Evolutionary conservation across 257 asterid genomes (phyloP).

Genomic region (Verbena officinalis): DNA sequence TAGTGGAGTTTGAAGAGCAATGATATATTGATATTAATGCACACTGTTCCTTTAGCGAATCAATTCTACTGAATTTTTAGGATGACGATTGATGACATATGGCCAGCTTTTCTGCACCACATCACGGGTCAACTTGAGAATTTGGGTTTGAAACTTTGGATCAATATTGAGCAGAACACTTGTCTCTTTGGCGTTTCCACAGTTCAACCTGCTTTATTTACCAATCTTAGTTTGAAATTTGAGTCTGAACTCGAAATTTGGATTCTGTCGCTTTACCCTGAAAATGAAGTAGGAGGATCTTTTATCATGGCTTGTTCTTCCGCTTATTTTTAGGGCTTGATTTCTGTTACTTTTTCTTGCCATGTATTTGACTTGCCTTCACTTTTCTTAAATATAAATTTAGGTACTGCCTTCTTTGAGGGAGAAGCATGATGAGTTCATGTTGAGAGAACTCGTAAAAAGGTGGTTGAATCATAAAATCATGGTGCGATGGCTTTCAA

Average conservation of each 20-base stretch:
- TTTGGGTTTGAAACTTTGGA: constrained; percentile 25
- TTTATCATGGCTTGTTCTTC: neutral
- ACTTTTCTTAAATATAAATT: neutral
- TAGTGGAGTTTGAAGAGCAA: too few species aligned
- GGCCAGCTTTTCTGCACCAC: neutral
- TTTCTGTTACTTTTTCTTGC: constrained; percentile 16
- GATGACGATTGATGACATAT: neutral
- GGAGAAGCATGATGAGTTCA: constrained; percentile 91
- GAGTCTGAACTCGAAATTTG: constrained; percentile 7
- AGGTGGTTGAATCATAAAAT: constrained; percentile 92
- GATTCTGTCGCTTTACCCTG: neutral
- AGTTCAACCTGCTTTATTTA: neutral
- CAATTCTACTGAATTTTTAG: neutral
- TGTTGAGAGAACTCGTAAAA: constrained; percentile 89
- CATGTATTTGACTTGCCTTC: constrained; percentile 17
- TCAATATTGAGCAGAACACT: constrained; percentile 5
- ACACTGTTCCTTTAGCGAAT: neutral
- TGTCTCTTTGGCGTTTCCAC: neutral
- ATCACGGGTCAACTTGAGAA: constrained; percentile 3
- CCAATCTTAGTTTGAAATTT: constrained; percentile 5
- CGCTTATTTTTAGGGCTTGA: neutral
- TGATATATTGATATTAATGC: neutral
- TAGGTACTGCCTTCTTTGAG: constrained; percentile 85
- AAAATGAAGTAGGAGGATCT: constrained; percentile 1
- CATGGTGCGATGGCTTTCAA: constrained; percentile 97